A percentile compares a stretch with the other conserved stretches of the same genome.
These are phyloP conservation scores for Neoboletus subvelutipes DNA, from an alignment of 768 basidiomycete species.

Conservation along the genomic window DNA sequence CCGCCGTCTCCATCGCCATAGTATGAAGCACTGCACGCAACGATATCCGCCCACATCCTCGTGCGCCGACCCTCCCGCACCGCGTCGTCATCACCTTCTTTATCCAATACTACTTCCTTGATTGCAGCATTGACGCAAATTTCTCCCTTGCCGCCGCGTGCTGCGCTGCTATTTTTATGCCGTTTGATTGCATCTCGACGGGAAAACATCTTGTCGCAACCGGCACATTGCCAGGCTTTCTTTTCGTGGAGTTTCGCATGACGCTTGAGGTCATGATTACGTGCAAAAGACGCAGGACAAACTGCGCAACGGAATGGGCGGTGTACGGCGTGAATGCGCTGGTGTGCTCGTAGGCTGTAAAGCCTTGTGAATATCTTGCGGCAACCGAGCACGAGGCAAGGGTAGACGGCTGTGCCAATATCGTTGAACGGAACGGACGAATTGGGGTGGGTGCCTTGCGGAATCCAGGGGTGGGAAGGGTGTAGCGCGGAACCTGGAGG, in stretches of 20 bases:
- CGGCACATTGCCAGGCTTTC: constrained; percentile 71
- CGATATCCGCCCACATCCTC: constrained; percentile 64
- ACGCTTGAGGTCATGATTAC: constrained; percentile 80
- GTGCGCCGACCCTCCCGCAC: constrained; percentile 59
- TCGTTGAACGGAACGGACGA: constrained; percentile 39
- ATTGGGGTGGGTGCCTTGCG: constrained; percentile 21
- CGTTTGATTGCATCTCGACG: constrained; percentile 78
- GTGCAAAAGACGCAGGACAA: constrained; percentile 75
- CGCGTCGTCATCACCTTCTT: constrained; percentile 36
- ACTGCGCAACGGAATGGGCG: constrained; percentile 62
- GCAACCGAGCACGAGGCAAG: constrained; percentile 67
- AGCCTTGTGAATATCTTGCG: constrained; percentile 68
- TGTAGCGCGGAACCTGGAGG: constrained; percentile 34
- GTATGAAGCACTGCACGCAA: constrained; percentile 34
- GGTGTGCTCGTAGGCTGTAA: constrained; percentile 69
- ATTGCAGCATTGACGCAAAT: constrained; percentile 58
- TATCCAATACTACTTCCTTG: constrained; percentile 54
- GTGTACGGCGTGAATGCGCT: constrained; percentile 61
- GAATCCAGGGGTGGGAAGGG: constrained; percentile 32
- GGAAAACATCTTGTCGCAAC: constrained; percentile 73
- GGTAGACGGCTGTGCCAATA: constrained; percentile 77
- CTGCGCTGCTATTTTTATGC: constrained; percentile 62
- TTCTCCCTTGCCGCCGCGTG: constrained; percentile 50
- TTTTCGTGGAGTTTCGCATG: constrained; percentile 70
- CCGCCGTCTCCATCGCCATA: constrained; percentile 22